Base-by-base conservation (phyloP, 2,329 filamentous ascomycete species). In the Exophiala aquamarina region DNA sequence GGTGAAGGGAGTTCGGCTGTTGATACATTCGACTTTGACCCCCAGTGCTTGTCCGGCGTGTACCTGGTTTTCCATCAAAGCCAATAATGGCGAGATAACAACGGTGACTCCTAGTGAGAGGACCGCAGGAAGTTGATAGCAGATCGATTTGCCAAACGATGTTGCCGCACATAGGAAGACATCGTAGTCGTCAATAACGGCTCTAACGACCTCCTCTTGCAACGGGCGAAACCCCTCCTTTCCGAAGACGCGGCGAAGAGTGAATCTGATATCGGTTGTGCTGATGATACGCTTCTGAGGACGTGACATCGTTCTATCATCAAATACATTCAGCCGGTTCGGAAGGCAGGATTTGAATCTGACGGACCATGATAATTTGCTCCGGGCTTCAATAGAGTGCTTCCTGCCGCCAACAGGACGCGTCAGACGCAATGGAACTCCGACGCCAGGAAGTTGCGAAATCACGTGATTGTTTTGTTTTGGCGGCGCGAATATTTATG, bases 11-110 rank as follows among this genome's bases (percentile, higher is more conserved):
- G 89, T 95, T 46, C 84, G 89, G 62, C 89, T 89, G 65, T 96
- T 96, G 58, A 96, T 85, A 1, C 88, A 89, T 52, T 86, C 86
- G 35, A 93, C 91, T 45, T 85, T 78, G 48, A 97, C 86, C 17
- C 84, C 84, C 33, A 87, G 81, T 43, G 79, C 78, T 55, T 81
- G 81, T 40, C 96, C 76, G 17, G 89, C 82, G 57, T 87, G 84
- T 35, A 97, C 89, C 76, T 97, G 92, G 63, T 97, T 95, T 68
- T 91, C 89, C 89, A 96, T 96, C 45, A 96, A 76, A 57, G 90
- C 91, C 32, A 96, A 75, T 29, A 96, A 75, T 3, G 91, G 92
- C 23, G 89, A 95, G 31, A 97, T 79, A 26, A 96, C 91, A 49
- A 97, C 84, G 0, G 90, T 95, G 56, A 95, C 86, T 56, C 92